These are phyloP conservation scores for Casaregolazyma suthepensis DNA, from an alignment of 1,139 yeast species.

Conservation along the genomic window DNA sequence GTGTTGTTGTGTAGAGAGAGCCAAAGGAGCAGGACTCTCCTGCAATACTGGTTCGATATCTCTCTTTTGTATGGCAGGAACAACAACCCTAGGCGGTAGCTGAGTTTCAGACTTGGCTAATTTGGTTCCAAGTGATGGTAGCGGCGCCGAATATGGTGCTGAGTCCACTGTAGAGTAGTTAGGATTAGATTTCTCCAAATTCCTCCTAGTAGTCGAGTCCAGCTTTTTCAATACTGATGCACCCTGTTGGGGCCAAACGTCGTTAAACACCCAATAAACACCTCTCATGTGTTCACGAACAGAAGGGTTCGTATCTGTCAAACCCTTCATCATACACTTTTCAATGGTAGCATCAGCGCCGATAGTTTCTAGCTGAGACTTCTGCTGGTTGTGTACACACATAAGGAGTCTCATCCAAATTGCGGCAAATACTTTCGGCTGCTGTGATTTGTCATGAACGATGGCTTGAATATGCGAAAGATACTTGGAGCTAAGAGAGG, in stretches of 20 bases:
- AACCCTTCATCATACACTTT: conserved; percentile 51
- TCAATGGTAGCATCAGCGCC: conserved; percentile 44
- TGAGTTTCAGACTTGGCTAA: not conserved
- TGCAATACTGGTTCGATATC: not conserved
- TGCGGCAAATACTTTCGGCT: conserved; percentile 65
- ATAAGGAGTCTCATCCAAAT: conserved; percentile 64
- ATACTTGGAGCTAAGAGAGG: conserved; percentile 49
- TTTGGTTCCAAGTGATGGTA: not conserved
- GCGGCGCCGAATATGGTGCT: conserved; percentile 4
- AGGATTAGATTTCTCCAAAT: conserved; percentile 48
- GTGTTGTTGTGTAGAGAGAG: not conserved
- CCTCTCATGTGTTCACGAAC: conserved; percentile 73
- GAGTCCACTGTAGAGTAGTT: not conserved
- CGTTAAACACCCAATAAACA: conserved; percentile 65
- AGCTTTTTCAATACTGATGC: conserved; percentile 37
- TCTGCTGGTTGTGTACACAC: conserved; percentile 39
- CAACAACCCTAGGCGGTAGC: not conserved
- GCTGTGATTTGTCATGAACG: conserved; percentile 60
- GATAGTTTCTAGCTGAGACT: conserved; percentile 33
- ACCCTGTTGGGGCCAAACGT: conserved; percentile 40
- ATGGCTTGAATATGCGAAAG: conserved; percentile 49
- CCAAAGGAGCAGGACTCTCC: not conserved
- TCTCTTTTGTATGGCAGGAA: not conserved
- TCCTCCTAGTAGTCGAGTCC: conserved; percentile 46
- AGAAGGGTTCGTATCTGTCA: conserved; percentile 73